Percentiles rank a stretch among this genome's conserved stretches.
Conservation (phyloP, 208 protist genomes). For the Zelonia costaricensis region DNA sequence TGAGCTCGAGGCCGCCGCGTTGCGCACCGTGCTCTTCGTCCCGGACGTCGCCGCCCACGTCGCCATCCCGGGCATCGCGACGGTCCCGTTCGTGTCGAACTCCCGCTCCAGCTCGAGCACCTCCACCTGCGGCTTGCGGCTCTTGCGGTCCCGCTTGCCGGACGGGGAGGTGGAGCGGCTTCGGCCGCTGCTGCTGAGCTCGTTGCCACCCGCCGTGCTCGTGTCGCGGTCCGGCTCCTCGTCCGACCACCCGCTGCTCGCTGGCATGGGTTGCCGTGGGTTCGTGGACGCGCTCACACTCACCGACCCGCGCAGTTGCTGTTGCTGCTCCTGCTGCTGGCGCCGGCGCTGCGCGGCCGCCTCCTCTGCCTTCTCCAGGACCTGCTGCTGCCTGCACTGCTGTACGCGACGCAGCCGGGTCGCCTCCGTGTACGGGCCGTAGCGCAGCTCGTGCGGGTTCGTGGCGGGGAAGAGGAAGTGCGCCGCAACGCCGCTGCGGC, state of each 20-base stretch:
- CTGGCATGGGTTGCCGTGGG: too few species aligned
- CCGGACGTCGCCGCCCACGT: background rate
- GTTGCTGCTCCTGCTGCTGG: constrained; percentile 8
- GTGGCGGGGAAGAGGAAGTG: constrained; percentile 42
- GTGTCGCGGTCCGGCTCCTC: constrained; percentile 5
- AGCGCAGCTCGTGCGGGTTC: constrained; percentile 63
- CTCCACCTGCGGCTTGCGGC: constrained; percentile 17
- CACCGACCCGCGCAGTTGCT: too few species aligned
- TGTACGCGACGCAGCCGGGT: constrained; percentile 18
- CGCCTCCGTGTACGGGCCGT: constrained; percentile 28
- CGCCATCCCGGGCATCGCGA: constrained; percentile 2
- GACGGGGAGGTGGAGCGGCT: background rate
- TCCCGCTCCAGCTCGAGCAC: constrained; percentile 21
- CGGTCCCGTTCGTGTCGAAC: constrained; percentile 6
- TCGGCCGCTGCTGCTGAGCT: constrained; percentile 1
- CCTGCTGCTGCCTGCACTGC: constrained; percentile 8
- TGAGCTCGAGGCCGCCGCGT: background rate
- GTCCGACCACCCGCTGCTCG: constrained; percentile 2
- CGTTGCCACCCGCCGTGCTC: background rate
- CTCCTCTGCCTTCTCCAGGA: constrained; percentile 5
- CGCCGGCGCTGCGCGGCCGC: constrained; percentile 1
- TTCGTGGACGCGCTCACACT: too few species aligned
- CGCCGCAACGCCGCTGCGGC: background rate
- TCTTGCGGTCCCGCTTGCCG: background rate
- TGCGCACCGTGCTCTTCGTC: background rate